phyloP scores from a whole-genome alignment of 768 basidiomycete genomes.

The Podaxis sp. region DNA sequence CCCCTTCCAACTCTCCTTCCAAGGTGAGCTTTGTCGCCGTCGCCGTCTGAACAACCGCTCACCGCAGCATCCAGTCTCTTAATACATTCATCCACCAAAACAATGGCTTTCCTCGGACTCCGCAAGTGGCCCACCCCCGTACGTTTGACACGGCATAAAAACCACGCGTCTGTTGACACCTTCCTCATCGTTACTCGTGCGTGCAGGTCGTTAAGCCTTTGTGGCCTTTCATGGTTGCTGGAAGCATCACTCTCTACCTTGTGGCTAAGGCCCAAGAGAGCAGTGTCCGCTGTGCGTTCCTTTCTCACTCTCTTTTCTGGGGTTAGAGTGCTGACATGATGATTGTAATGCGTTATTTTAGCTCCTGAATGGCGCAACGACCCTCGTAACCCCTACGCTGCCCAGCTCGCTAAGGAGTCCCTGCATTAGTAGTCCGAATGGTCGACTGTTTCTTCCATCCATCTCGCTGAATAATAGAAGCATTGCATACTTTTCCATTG shows the following conservation, averaged over 20 bases:
- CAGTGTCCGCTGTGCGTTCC: constrained; percentile 66
- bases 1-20: constrained; percentile 4
- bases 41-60: neutral
- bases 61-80: neutral
- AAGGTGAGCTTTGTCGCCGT: neutral
- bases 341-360: constrained; percentile 23
- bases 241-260: constrained; percentile 61
- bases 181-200: neutral
- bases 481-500: neutral
- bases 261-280: constrained; percentile 66
- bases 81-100: constrained; percentile 19
- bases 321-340: constrained; percentile 6
- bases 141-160: constrained; percentile 24
- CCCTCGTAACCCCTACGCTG: constrained; percentile 81
- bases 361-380: constrained; percentile 71
- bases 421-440: constrained; percentile 33
- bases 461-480: constrained; percentile 1
- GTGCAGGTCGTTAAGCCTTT: constrained; percentile 65
- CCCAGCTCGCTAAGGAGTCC: constrained; percentile 67
- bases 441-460: constrained; percentile 2
- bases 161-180: neutral
- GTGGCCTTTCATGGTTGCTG: constrained; percentile 79
- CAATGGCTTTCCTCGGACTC: constrained; percentile 75
- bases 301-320: neutral
- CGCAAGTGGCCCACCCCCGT: constrained; percentile 82